These are phyloP conservation scores for Lentinula lateritia DNA, from an alignment of 768 basidiomycete genomes.

Conservation along the genomic window DNA sequence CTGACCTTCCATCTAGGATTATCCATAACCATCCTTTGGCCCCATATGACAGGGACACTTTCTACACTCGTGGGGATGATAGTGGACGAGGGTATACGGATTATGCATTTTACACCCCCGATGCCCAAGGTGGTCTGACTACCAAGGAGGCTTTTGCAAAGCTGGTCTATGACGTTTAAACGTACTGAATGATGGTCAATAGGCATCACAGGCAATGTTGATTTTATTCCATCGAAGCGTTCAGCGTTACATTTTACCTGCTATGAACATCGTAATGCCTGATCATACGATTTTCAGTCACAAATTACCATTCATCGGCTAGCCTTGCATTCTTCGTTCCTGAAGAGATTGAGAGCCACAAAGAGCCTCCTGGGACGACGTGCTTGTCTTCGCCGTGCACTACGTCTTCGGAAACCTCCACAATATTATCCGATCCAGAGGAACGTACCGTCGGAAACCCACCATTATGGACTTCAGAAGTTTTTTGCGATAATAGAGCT, in stretches of 20 bases:
- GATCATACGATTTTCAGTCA: too few relatives aligned
- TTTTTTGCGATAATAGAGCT: too few relatives aligned
- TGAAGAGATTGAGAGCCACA: too few relatives aligned
- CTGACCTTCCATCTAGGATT: conserved; percentile 27
- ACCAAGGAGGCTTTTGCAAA: neutral
- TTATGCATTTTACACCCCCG: conserved; percentile 15
- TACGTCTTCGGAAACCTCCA: too few relatives aligned
- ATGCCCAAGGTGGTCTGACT: neutral
- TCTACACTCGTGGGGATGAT: conserved; percentile 16
- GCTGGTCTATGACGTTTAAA: neutral
- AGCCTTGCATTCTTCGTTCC: too few relatives aligned
- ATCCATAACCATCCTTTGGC: conserved; percentile 18
- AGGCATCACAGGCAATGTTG: neutral
- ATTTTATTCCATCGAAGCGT: neutral
- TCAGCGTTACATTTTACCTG: neutral
- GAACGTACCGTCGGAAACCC: too few relatives aligned
- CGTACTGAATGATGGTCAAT: neutral
- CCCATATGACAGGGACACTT: conserved; percentile 19
- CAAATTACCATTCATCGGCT: too few relatives aligned
- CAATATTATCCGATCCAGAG: too few relatives aligned
- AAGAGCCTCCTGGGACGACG: too few relatives aligned
- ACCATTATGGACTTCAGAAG: too few relatives aligned
- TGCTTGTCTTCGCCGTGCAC: too few relatives aligned
- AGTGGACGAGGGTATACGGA: conserved; percentile 23
- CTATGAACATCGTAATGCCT: too few relatives aligned